Evolutionary conservation across 2,329 filamentous ascomycete genomes (phyloP).

Genomic region (Arthroderma uncinatum): DNA sequence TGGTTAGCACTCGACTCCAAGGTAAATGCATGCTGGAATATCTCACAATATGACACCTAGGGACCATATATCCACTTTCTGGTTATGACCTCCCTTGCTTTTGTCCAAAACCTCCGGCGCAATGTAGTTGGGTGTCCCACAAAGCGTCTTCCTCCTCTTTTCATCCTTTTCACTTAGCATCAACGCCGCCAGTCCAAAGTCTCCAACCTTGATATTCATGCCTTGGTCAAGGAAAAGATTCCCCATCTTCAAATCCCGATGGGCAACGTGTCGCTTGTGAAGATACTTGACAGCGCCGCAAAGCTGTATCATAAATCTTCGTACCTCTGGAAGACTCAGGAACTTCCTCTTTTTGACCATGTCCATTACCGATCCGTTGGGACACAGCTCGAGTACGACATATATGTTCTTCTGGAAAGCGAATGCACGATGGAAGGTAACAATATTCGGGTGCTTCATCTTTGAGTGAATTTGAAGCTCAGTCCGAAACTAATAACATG

Average conservation of each 20-base stretch:
- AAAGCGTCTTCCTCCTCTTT: constrained; percentile 78
- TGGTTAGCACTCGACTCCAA: constrained; percentile 4
- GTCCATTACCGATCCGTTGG: constrained; percentile 93
- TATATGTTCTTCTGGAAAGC: constrained; percentile 83
- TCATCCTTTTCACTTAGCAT: constrained; percentile 84
- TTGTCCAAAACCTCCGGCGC: constrained; percentile 93
- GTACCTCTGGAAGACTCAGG: constrained; percentile 84
- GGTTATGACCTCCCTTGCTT: constrained; percentile 86
- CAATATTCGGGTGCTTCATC: constrained; percentile 90
- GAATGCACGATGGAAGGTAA: constrained; percentile 90
- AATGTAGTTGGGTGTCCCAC: constrained; percentile 96
- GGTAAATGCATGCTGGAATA: not conserved
- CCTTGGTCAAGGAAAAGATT: constrained; percentile 89
- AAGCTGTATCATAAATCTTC: constrained; percentile 88
- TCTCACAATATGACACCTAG: constrained; percentile 87
- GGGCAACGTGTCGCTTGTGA: constrained; percentile 89
- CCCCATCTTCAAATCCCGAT: constrained; percentile 93
- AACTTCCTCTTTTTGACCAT: constrained; percentile 90
- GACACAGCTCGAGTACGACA: constrained; percentile 84
- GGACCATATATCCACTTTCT: constrained; percentile 98
- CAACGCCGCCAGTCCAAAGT: constrained; percentile 89
- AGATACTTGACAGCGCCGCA: constrained; percentile 97
- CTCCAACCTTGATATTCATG: constrained; percentile 97
- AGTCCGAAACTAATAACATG: constrained; percentile 48
- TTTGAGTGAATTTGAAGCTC: constrained; percentile 98